Conservation (phyloP, 148 eudicot genomes). For the Arbutus unedo region DNA sequence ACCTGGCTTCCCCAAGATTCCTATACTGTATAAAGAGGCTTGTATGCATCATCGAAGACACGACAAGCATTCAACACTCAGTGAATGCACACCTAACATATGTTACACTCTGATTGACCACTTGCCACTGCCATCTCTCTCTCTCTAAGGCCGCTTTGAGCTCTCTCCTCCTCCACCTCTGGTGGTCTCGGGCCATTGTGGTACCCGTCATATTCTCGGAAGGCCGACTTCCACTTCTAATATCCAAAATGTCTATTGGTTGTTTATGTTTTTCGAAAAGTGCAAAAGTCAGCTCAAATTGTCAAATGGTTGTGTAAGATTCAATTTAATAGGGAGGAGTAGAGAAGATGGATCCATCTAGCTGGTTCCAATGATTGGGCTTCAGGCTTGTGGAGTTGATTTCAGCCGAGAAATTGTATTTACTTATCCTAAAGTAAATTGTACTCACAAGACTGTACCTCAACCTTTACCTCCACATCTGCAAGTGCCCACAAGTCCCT, state of each 20-base stretch:
- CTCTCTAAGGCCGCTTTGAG: too few species aligned
- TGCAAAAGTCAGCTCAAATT: neutral
- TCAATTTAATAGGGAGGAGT: neutral
- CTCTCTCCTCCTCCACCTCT: too few species aligned
- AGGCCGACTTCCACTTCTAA: too few species aligned
- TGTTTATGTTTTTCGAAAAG: neutral
- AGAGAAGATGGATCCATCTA: slow-evolving; percentile 9
- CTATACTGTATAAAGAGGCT: too few species aligned
- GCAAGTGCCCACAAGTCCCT: neutral
- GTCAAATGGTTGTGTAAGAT: neutral
- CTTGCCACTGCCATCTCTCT: too few species aligned
- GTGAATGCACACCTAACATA: too few species aligned
- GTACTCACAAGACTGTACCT: neutral
- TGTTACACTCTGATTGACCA: too few species aligned
- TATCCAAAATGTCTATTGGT: neutral
- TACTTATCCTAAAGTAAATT: neutral
- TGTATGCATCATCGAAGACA: too few species aligned
- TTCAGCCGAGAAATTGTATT: neutral
- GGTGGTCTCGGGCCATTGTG: too few species aligned
- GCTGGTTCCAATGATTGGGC: neutral
- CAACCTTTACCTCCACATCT: neutral
- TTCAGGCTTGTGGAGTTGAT: neutral
- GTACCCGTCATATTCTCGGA: too few species aligned
- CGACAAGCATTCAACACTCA: too few species aligned
- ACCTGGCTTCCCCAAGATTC: too few species aligned